A percentile compares a stretch with the other conserved stretches of the same genome.
These are phyloP conservation scores for Saksenaea oblongispora DNA, from an alignment of 371 early-diverging fungal genomes.

Conservation along the genomic window DNA sequence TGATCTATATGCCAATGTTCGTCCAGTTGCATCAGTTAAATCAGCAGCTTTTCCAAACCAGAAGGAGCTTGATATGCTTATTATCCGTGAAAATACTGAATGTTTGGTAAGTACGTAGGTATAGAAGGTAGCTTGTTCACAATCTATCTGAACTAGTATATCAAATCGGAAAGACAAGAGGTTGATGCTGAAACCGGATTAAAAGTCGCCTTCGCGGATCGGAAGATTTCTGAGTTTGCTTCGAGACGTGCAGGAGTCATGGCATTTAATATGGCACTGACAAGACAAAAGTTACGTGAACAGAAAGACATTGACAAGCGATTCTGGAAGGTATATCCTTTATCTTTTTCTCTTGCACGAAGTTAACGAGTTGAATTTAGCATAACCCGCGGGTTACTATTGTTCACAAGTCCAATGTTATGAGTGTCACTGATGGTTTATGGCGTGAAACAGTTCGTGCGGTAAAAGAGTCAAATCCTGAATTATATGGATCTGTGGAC, in stretches of 20 bases:
- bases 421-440: constrained; percentile 91
- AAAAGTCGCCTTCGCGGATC: constrained; percentile 82
- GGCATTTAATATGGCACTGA: constrained; percentile 88
- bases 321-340: constrained; percentile 55
- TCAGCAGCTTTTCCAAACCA: constrained; percentile 61
- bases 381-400: constrained; percentile 84
- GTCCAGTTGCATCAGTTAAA: constrained; percentile 80
- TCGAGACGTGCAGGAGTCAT: constrained; percentile 81
- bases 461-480: constrained; percentile 68
- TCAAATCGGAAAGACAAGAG: constrained; percentile 80
- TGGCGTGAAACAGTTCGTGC: constrained; percentile 87
- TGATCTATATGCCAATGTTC: constrained; percentile 93
- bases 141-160: constrained; percentile 58
- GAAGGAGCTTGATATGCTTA: constrained; percentile 88
- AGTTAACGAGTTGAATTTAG: constrained; percentile 10
- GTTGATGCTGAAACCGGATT: constrained; percentile 64
- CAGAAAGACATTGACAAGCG: constrained; percentile 57
- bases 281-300: constrained; percentile 73
- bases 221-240: constrained; percentile 87
- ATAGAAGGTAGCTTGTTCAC: neutral
- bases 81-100: constrained; percentile 97
- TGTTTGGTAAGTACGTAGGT: constrained; percentile 71
- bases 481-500: constrained; percentile 59
- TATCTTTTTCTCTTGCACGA: neutral
- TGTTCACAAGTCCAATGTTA: constrained; percentile 95